Conservation (phyloP, 106 monocot genomes). For the Dioscorea dumetorum region DNA sequence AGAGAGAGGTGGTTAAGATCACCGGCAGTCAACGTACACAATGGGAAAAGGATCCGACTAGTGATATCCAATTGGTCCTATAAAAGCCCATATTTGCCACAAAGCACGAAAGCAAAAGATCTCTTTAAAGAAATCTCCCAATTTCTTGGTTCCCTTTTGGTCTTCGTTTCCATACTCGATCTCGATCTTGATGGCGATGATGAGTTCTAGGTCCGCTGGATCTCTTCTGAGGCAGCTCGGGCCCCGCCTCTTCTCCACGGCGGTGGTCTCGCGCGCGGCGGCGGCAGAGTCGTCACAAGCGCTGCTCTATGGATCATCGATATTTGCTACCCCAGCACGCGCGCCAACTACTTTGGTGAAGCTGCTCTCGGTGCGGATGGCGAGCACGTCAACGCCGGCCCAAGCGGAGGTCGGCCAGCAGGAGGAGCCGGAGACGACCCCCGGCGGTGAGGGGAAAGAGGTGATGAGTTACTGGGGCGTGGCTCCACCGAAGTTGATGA, state of each 20-base stretch:
- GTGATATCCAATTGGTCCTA: too few species aligned
- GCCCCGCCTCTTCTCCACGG: constrained; percentile 20
- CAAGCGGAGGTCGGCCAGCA: not conserved
- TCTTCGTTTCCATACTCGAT: too few species aligned
- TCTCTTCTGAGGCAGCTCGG: constrained; percentile 17
- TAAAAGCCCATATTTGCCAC: too few species aligned
- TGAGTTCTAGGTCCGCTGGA: constrained; percentile 5
- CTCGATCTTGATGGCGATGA: not conserved
- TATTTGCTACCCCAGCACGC: not conserved
- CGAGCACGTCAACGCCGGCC: constrained; percentile 2
- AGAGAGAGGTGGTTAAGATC: too few species aligned
- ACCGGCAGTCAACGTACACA: too few species aligned
- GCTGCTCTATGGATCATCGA: not conserved
- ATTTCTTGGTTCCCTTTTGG: too few species aligned
- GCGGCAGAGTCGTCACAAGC: not conserved
- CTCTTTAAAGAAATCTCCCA: too few species aligned
- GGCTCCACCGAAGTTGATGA: constrained; percentile 22
- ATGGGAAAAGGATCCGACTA: too few species aligned
- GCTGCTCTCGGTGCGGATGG: constrained; percentile 5
- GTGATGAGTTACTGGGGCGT: constrained; percentile 60
- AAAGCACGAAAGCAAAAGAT: too few species aligned
- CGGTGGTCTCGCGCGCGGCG: not conserved
- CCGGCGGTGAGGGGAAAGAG: constrained; percentile 17
- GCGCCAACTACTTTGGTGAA: not conserved
- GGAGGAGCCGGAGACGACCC: not conserved